These are phyloP conservation scores for Phytophthora tentaculata DNA, from an alignment of 352 stramenopile genomes.

Conservation along the genomic window DNA sequence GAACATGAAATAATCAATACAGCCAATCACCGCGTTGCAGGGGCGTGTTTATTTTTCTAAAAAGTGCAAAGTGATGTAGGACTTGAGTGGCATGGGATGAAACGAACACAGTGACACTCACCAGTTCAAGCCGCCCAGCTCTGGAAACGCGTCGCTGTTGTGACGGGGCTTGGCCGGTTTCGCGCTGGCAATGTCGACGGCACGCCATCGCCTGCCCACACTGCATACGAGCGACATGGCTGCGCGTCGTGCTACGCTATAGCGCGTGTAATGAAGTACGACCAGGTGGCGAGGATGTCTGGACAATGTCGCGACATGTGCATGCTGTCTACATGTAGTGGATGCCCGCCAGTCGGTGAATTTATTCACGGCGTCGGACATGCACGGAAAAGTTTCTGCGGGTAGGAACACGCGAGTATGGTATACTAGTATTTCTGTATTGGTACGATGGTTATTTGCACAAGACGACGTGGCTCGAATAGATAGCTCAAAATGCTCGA, in stretches of 20 bases:
- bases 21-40: neutral
- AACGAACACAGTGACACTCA: constrained; percentile 8
- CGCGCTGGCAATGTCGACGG: constrained; percentile 8
- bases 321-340: too few relatives aligned
- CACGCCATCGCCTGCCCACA: constrained; percentile 4
- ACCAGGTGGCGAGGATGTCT: constrained; percentile 15
- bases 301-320: constrained; percentile 27
- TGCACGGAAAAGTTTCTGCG: too few relatives aligned
- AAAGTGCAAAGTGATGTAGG: neutral
- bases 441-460: constrained; percentile 53
- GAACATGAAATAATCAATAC: neutral
- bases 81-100: constrained; percentile 3
- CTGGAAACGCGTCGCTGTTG: neutral
- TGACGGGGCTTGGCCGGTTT: constrained; percentile 5
- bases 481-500: constrained; percentile 48
- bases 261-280: constrained; percentile 13
- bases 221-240: constrained; percentile 1
- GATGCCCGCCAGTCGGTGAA: too few relatives aligned
- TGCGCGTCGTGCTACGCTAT: constrained; percentile 15
- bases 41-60: too few relatives aligned
- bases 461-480: constrained; percentile 47
- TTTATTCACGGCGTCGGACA: too few relatives aligned
- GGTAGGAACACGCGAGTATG: constrained; percentile 3
- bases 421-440: constrained; percentile 41
- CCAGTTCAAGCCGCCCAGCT: neutral